Conservation (phyloP, 352 stramenopile species). For the Phytophthora uliginosa region DNA sequence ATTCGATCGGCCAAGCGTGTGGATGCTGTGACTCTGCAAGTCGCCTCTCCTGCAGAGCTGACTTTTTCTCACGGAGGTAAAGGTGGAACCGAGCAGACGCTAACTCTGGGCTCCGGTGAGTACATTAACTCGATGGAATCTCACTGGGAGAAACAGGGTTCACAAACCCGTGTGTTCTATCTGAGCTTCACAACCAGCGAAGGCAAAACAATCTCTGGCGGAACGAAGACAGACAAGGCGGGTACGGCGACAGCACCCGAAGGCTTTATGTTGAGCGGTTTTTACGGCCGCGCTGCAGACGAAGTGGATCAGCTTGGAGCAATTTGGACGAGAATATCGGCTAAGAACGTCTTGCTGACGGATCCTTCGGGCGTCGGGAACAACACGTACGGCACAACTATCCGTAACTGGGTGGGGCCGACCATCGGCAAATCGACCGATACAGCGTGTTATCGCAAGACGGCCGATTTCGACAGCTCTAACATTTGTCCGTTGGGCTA, state of each 20-base stretch:
- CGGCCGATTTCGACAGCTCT: conserved; percentile 22
- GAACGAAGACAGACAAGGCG: conserved; percentile 30
- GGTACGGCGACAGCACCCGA: conserved; percentile 20
- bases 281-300: conserved; percentile 28
- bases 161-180: conserved; percentile 55
- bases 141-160: conserved; percentile 56
- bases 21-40: conserved; percentile 49
- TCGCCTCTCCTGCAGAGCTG: conserved; percentile 19
- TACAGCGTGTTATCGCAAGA: conserved; percentile 37
- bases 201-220: conserved; percentile 38
- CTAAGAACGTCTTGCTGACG: conserved; percentile 27
- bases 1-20: conserved; percentile 40
- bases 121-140: conserved; percentile 42
- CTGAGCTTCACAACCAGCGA: conserved; percentile 51
- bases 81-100: conserved; percentile 44
- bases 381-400: conserved; percentile 31
- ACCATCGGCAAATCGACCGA: conserved; percentile 28
- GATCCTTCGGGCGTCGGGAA: conserved; percentile 28
- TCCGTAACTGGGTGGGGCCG: conserved; percentile 37
- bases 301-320: conserved; percentile 37
- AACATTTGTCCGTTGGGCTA: conserved; percentile 38
- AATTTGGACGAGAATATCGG: conserved; percentile 36
- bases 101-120: conserved; percentile 44
- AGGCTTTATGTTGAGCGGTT: conserved; percentile 31
- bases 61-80: conserved; percentile 49